Conservation (phyloP, 108 stramenopile species). For the Fistulifera pelliculosa region DNA sequence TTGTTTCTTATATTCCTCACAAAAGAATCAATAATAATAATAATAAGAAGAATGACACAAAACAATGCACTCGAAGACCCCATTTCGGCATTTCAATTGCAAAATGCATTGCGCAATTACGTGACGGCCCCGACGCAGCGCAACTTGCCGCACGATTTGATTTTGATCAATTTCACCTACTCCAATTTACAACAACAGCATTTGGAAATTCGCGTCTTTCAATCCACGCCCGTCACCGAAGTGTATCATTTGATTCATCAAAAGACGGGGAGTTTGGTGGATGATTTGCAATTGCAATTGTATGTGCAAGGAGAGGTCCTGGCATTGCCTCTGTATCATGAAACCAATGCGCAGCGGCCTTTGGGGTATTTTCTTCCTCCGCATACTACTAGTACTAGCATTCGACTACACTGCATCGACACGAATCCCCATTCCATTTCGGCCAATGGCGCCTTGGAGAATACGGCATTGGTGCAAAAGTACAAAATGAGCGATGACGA, state of each 20-base stretch:
- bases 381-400: slow-evolving; percentile 30
- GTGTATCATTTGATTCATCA: slow-evolving; percentile 76
- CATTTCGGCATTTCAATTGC: no score
- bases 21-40: no score
- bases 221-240: slow-evolving; percentile 70
- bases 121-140: slow-evolving; percentile 4
- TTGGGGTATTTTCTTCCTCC: slow-evolving; percentile 83
- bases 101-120: slow-evolving; percentile 12
- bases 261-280: slow-evolving; percentile 87
- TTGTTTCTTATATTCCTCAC: no score
- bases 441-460: slow-evolving; percentile 81
- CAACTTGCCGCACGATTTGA: slow-evolving; percentile 8
- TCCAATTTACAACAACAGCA: slow-evolving; percentile 88
- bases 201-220: slow-evolving; percentile 90
- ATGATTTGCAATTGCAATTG: slow-evolving; percentile 76
- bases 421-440: slow-evolving; percentile 82
- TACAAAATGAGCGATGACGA: slow-evolving; percentile 90
- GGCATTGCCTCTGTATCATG: not conserved
- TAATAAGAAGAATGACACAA: no score
- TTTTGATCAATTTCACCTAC: slow-evolving; percentile 87
- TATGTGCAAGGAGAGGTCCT: not conserved
- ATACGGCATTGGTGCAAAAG: slow-evolving; percentile 83
- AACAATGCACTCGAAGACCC: no score
- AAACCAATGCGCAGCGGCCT: not conserved
- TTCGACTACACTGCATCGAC: slow-evolving; percentile 87